A percentile compares a stretch with the other conserved stretches of the same genome.
Conservation (phyloP, 345 rosid species). For the Dovyalis caffra region DNA sequence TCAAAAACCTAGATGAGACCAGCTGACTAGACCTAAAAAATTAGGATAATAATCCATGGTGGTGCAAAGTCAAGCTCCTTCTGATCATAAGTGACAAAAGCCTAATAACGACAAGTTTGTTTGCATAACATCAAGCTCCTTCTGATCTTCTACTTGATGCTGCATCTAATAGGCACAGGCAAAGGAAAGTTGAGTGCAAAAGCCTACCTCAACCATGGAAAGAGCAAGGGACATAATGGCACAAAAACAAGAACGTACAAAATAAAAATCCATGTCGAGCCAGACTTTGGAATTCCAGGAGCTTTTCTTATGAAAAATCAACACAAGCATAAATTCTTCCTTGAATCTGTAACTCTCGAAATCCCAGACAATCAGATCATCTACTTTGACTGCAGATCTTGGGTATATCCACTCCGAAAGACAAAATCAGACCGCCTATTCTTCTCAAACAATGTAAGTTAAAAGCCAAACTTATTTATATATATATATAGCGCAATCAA, state of each 20-base stretch:
- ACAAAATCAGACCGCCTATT: slow-evolving; percentile 43
- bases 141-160: slow-evolving; percentile 3
- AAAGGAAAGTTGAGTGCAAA: slow-evolving; percentile 46
- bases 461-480: not conserved
- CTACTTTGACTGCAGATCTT: slow-evolving; percentile 54
- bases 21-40: too few relatives aligned
- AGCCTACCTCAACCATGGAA: slow-evolving; percentile 36
- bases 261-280: slow-evolving; percentile 34
- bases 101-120: too few relatives aligned
- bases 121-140: not conserved
- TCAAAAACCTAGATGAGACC: too few relatives aligned
- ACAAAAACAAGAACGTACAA: slow-evolving; percentile 28
- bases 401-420: slow-evolving; percentile 50
- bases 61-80: too few relatives aligned
- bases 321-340: slow-evolving; percentile 52
- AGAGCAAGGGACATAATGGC: slow-evolving; percentile 32
- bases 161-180: slow-evolving; percentile 29
- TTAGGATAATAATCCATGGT: too few relatives aligned
- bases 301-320: slow-evolving; percentile 44
- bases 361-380: slow-evolving; percentile 14
- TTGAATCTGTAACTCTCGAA: slow-evolving; percentile 38
- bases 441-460: slow-evolving; percentile 49
- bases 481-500: not conserved
- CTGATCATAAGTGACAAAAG: too few relatives aligned
- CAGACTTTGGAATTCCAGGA: slow-evolving; percentile 49